Evolutionary conservation across 2,329 filamentous ascomycete species (phyloP).

Genomic region (Aspergillus nomiae): DNA sequence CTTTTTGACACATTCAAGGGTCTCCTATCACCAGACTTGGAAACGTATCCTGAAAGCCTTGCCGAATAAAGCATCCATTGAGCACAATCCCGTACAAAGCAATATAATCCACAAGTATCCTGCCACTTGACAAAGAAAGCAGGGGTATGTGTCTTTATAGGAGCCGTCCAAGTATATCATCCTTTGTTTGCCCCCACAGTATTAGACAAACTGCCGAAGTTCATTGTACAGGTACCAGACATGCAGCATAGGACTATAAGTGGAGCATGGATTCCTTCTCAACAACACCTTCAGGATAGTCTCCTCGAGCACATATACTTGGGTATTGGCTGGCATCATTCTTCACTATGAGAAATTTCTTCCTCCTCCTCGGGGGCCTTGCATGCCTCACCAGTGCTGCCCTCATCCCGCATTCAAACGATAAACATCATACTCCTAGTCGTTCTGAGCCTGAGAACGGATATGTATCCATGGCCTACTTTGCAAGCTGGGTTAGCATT

Average conservation of each 20-base stretch:
- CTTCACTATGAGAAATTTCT: background rate
- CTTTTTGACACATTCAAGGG: background rate
- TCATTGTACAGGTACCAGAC: background rate
- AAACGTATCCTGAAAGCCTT: background rate
- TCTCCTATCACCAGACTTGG: background rate
- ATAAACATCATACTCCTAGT: background rate
- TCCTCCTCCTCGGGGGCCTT: background rate
- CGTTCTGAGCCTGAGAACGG: slow-evolving; percentile 4
- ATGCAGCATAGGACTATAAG: background rate
- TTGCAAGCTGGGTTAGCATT: slow-evolving; percentile 47
- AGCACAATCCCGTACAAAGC: background rate
- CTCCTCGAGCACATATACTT: background rate
- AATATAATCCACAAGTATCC: background rate
- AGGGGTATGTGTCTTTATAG: background rate
- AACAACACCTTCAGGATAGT: background rate
- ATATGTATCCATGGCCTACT: slow-evolving; percentile 46
- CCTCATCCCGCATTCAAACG: background rate
- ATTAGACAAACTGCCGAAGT: background rate
- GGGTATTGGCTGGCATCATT: background rate
- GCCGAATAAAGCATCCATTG: background rate
- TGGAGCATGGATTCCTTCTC: background rate
- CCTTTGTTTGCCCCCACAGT: background rate
- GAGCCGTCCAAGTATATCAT: background rate
- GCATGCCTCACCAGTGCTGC: background rate
- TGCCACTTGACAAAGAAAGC: background rate